Base-by-base conservation (phyloP, 495 filamentous ascomycete species). In the Saxophila tyrrhenica region DNA sequence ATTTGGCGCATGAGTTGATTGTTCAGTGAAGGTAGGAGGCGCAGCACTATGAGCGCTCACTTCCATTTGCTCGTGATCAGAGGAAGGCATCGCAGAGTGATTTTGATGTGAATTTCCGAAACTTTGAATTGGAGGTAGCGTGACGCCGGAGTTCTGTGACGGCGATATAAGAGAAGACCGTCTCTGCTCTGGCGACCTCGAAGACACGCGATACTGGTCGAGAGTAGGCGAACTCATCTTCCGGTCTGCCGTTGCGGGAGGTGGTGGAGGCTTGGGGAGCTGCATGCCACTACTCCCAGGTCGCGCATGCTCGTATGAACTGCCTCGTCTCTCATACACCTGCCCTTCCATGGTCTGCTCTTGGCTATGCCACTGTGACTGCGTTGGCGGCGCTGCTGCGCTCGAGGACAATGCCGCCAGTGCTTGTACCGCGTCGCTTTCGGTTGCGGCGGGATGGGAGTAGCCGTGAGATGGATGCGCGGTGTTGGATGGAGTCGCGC, bases 151-250 rank as follows among this genome's bases (percentile, higher is more conserved):
- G 7, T 5, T 11, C 51, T 50, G 25, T 54, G 39, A 9, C 44
- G 41, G 24, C 52, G 53, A 44, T 60, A 46, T 25, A 52, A 70
- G 53, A 51, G 65, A 62, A 1, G 44, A 9, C 39, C 64, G 51
- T 17, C 69, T 43, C 58, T 63, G 64, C 52, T 70, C 67, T 8
- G 67, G 66, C 16, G 67, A 68, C 32, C 59, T 62, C 22, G 67
- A 70, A 21, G 66, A 57, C 39, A 67, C 58, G 44, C 67, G 64
- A 46, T 70, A 71, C 47, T 65, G 64, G 19, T 71, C 67, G 19
- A 71, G 62, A 5, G 64, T 69, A 13, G 69, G 67, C 2, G 67
- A 69, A 50, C 59, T 58, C 29, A 56, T 56, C 57, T 44, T 54
- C 25, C 38, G 47, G 23, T 38, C 60, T 43, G 1, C 62, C 56